Conservation (phyloP, 805 yeast genomes). For the Wickerhamomyces tratensis region DNA sequence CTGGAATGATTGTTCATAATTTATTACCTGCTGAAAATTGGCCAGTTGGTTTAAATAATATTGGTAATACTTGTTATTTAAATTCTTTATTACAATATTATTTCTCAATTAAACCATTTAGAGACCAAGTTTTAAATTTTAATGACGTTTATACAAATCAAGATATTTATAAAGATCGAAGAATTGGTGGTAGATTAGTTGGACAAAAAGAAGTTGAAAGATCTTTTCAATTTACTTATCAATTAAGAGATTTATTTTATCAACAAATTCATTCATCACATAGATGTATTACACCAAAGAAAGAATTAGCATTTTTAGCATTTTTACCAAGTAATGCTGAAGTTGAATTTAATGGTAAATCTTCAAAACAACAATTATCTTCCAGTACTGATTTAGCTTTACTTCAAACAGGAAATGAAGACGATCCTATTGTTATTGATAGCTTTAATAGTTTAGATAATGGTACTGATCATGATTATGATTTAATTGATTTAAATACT, state of each 20-base stretch:
- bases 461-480: conserved; percentile 9
- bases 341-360: conserved; percentile 40
- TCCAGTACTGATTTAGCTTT: neutral
- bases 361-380: conserved; percentile 8
- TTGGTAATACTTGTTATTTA: conserved; percentile 92
- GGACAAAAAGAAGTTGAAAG: conserved; percentile 72
- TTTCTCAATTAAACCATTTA: conserved; percentile 74
- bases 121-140: conserved; percentile 55
- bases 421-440: conserved; percentile 15
- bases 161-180: conserved; percentile 34
- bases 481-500: neutral
- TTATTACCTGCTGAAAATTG: conserved; percentile 54
- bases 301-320: conserved; percentile 81
- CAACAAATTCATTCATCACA: conserved; percentile 55
- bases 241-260: conserved; percentile 57
- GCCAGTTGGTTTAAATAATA: conserved; percentile 91
- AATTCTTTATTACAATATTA: conserved; percentile 87
- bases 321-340: conserved; percentile 63
- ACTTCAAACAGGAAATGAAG: conserved; percentile 2
- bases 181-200: conserved; percentile 83
- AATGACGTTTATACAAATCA: conserved; percentile 25
- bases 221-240: conserved; percentile 72
- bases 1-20: conserved; percentile 54
- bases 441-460: conserved; percentile 11
- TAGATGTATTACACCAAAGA: conserved; percentile 69